Base-by-base conservation (phyloP, 495 filamentous ascomycete genomes). In the Aspergillus ostianus region DNA sequence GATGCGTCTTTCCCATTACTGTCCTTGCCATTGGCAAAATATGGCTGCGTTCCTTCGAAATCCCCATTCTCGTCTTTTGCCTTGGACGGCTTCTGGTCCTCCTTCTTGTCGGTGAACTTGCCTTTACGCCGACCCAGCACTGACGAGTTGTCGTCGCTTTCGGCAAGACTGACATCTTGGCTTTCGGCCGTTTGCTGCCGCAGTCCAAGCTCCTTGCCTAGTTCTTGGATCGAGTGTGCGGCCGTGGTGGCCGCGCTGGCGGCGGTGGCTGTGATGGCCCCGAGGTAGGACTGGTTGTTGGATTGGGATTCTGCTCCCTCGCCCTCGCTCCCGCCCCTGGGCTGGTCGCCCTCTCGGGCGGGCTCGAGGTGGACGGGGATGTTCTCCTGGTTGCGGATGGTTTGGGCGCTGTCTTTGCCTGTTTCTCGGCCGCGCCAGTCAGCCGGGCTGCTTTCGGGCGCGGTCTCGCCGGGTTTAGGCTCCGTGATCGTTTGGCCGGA, bases 401-500 rank as follows among this genome's bases (percentile, higher is more conserved):
- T 13, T 17, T 30, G 13, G 10, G 7, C 20, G 20, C n/a, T 12
- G 23, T 27, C 7, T 27, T 56, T 50, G 15, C 47, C 53, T 17
- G 36, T 47, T 23, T 46, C 85, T 84, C 47, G 46, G 27, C 64
- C 53, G 54, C 83, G 83, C 90, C 90, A 93, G 65, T 93, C 86
- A 2, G 91, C 86, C 7, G 90, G 74, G 30, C 69, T 63, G 70
- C 80, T 83, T 75, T 93, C 87, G 4, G 80, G 81, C 20, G 94
- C 84, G 2, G 85, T 79, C 48, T 87, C 85, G 18, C 85, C 84
- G 5, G 80, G 74, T 49, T 79, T 73, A 0, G 88, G 87, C 67
- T 87, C 78, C 8, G 72, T 79, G 61, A 90, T 84, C 2, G 79
- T 71, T 27, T 74, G 68, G 17, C 77, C 77, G 9, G 64, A 48